Evolutionary conservation across 1,284 basidiomycete genomes (phyloP).

Genomic region (Heterobasidion occidentale): DNA sequence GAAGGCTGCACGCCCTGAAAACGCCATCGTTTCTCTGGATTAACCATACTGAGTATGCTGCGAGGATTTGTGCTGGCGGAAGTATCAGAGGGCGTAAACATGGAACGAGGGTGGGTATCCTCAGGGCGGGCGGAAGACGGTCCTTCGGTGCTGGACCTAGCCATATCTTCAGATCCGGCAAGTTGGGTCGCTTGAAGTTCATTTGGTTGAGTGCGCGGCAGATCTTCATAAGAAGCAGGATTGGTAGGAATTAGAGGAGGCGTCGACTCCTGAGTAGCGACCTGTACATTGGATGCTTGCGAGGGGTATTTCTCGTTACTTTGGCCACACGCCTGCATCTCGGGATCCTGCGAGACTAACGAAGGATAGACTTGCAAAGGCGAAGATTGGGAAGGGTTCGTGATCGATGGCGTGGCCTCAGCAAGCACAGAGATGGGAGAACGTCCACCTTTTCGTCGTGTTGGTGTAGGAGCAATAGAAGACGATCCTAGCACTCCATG

Average conservation of each 20-base stretch:
- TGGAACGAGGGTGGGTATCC: not conserved
- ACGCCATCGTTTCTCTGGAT: not conserved
- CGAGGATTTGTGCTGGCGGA: not conserved
- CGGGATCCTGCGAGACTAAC: not conserved
- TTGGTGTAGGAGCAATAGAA: not conserved
- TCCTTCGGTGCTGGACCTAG: not conserved
- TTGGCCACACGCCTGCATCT: not conserved
- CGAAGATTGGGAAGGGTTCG: constrained; percentile 12
- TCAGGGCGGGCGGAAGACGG: too few species aligned
- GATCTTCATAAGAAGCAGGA: not conserved
- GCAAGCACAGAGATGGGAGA: constrained; percentile 28
- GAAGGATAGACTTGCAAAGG: not conserved
- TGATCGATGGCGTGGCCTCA: constrained; percentile 37
- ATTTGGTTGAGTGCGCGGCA: constrained; percentile 3
- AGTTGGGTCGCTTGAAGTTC: constrained; percentile 15
- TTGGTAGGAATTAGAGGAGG: not conserved
- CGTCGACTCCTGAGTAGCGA: not conserved
- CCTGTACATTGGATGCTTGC: not conserved
- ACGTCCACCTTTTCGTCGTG: constrained; percentile 9
- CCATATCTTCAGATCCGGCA: not conserved
- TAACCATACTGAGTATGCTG: constrained; percentile 4
- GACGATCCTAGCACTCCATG: not conserved
- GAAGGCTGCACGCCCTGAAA: not conserved
- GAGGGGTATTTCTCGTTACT: constrained; percentile 1
- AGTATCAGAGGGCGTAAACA: not conserved